Percentiles rank a stretch among this genome's conserved stretches.
These are phyloP conservation scores for Nakaseomyces kungkrabaensis DNA, from an alignment of 1,139 yeast genomes.

Conservation along the genomic window DNA sequence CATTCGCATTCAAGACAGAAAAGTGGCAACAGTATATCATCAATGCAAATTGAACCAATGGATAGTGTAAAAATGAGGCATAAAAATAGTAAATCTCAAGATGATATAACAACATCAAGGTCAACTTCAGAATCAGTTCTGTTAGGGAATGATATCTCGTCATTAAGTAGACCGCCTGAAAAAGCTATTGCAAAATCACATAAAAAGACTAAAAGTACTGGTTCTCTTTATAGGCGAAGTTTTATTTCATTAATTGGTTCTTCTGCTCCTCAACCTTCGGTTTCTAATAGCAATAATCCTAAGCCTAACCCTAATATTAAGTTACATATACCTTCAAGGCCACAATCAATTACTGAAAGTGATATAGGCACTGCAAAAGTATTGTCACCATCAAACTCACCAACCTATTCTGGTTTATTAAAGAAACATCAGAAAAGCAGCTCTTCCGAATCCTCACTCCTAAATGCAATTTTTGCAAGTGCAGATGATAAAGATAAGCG, in stretches of 20 bases:
- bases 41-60: constrained; percentile 1
- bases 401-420: constrained; percentile 38
- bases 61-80: constrained; percentile 5
- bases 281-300: constrained; percentile 7
- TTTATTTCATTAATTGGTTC: constrained; percentile 28
- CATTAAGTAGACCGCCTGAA: constrained; percentile 8
- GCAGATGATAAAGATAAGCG: neutral
- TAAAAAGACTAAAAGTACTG: constrained; percentile 26
- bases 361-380: constrained; percentile 32
- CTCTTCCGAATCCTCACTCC: constrained; percentile 44
- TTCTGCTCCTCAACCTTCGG: constrained; percentile 16
- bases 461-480: constrained; percentile 30
- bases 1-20: constrained; percentile 21
- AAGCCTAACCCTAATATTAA: constrained; percentile 15
- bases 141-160: constrained; percentile 4
- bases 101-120: constrained; percentile 11
- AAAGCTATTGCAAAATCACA: constrained; percentile 14
- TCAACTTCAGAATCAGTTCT: constrained; percentile 22
- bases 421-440: constrained; percentile 49
- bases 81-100: constrained; percentile 9
- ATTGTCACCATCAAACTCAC: constrained; percentile 33
- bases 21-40: constrained; percentile 6
- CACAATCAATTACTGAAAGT: constrained; percentile 45
- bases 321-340: constrained; percentile 36
- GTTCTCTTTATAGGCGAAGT: constrained; percentile 29